These are phyloP conservation scores for Boeremia lycopersici DNA, from an alignment of 2,329 filamentous ascomycete species.

Conservation along the genomic window DNA sequence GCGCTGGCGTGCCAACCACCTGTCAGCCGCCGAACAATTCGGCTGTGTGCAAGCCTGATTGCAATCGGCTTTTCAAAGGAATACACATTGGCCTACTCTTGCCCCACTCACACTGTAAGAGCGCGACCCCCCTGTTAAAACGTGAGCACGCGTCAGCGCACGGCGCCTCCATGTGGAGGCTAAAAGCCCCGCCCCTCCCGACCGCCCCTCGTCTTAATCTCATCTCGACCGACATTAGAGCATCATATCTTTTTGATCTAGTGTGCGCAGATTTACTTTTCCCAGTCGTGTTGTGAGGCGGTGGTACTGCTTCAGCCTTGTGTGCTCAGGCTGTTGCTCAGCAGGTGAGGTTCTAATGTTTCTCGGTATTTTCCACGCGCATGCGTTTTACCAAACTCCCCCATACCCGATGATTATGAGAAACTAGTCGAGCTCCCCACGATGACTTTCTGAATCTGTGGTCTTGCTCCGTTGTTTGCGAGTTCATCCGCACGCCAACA, in stretches of 20 bases:
- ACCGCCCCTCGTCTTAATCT: background rate
- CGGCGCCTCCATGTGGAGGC: background rate
- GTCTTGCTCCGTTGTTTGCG: too few species aligned
- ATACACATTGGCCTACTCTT: background rate
- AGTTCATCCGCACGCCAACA: too few species aligned
- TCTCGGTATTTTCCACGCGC: too few species aligned
- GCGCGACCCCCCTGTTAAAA: conserved; percentile 12
- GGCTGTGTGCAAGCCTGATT: background rate
- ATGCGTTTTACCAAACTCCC: background rate
- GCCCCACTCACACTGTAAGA: conserved; percentile 6
- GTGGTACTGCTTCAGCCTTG: background rate
- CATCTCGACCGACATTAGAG: background rate
- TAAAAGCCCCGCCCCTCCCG: conserved; percentile 5
- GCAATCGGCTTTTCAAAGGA: background rate
- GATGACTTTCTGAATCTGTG: background rate
- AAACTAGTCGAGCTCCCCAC: too few species aligned
- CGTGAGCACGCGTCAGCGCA: conserved; percentile 19
- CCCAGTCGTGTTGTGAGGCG: background rate
- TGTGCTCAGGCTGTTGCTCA: background rate
- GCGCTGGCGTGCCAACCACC: background rate
- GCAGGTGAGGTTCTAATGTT: background rate
- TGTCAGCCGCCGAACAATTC: background rate
- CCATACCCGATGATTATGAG: too few species aligned
- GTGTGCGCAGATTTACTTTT: background rate
- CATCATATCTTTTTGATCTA: background rate